phyloP scores from a whole-genome alignment of 1,284 basidiomycete genomes.

The Sporisorium iseilematis-ciliati region DNA sequence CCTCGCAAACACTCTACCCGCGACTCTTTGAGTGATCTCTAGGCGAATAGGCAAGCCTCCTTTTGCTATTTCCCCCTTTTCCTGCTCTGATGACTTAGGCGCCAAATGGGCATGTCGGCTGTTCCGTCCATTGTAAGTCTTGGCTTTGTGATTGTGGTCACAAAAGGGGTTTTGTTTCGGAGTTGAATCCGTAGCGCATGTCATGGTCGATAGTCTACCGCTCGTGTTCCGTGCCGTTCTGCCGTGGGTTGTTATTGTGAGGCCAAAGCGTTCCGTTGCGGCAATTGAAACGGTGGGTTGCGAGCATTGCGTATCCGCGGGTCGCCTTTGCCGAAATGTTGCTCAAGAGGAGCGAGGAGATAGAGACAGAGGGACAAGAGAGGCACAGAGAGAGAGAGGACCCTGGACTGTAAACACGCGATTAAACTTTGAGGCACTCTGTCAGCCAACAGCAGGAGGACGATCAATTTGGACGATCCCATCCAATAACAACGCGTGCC shows the following conservation, averaged over 20 bases:
- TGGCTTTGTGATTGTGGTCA: background rate
- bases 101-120: background rate
- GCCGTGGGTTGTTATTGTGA: background rate
- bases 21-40: background rate
- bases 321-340: no score
- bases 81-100: background rate
- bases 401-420: slow-evolving; percentile 1
- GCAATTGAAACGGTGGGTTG: no score
- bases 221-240: background rate
- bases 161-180: background rate
- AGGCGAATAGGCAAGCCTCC: background rate
- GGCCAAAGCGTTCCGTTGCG: background rate
- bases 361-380: no score
- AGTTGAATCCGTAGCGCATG: slow-evolving; percentile 1
- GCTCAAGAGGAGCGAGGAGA: background rate
- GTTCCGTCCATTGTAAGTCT: background rate
- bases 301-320: no score
- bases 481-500: slow-evolving; percentile 4
- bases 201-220: background rate
- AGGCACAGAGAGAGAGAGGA: background rate
- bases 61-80: background rate
- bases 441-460: slow-evolving; percentile 6
- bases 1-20: background rate
- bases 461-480: slow-evolving; percentile 6
- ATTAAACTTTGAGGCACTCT: background rate